Percentiles rank a stretch among this genome's conserved stretches.
phyloP scores from a whole-genome alignment of 2,329 filamentous ascomycete genomes.

The Calonectria multiphialidica region DNA sequence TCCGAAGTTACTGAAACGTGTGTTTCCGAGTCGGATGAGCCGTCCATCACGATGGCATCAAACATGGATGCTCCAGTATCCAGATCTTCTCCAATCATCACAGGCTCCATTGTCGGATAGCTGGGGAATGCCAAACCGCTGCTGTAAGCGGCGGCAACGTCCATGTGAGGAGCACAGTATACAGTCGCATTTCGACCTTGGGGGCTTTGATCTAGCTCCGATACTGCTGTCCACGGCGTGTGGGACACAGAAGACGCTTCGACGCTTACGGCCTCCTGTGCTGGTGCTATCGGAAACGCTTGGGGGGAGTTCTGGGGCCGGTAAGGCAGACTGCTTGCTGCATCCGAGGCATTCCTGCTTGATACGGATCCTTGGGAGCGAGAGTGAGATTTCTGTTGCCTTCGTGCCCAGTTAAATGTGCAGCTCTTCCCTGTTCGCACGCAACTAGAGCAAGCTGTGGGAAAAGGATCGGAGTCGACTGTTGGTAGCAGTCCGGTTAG shows the following conservation, averaged over 20 bases:
- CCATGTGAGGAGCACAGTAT: not conserved
- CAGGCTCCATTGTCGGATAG: not conserved
- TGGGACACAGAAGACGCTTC: not conserved
- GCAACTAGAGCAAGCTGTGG: conserved; percentile 44
- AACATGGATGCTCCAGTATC: not conserved
- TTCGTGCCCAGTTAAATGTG: conserved; percentile 44
- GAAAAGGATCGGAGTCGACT: conserved; percentile 42
- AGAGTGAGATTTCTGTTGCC: conserved; percentile 41
- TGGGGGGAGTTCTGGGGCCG: not conserved
- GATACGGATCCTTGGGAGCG: conserved; percentile 34
- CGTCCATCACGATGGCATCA: not conserved
- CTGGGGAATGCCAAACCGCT: not conserved
- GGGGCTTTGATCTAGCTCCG: not conserved
- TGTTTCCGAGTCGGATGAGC: not conserved
- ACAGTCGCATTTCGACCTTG: not conserved
- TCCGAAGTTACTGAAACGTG: conserved; percentile 25
- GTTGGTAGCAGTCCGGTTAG: conserved; percentile 36
- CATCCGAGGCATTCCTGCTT: conserved; percentile 37
- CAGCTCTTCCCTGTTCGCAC: conserved; percentile 43
- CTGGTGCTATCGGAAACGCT: not conserved
- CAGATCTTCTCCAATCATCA: not conserved
- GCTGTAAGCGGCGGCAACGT: too few relatives aligned
- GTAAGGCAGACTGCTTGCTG: not conserved
- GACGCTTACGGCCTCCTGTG: not conserved
- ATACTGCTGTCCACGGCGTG: not conserved